Evolutionary conservation across 108 stramenopile species (phyloP).

Genomic region (Cyclostephanos invisitatus): DNA sequence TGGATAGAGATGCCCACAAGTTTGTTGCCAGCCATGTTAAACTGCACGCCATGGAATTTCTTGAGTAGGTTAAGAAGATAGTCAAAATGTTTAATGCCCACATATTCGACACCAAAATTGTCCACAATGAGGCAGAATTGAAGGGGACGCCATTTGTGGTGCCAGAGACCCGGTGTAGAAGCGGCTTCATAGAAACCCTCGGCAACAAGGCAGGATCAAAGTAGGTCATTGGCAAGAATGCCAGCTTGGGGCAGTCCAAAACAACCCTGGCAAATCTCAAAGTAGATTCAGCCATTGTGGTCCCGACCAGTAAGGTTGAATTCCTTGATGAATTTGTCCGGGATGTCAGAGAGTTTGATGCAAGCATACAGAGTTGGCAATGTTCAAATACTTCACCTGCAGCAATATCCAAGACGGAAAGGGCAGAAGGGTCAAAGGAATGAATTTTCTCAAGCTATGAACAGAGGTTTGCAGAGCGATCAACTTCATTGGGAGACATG

Average conservation of each 20-base stretch:
- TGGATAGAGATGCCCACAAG: conserved; percentile 43
- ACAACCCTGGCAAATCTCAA: conserved; percentile 37
- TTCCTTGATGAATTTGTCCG: conserved; percentile 38
- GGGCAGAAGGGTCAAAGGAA: no score
- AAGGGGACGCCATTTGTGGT: no score
- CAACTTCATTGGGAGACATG: no score
- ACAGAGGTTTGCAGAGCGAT: no score
- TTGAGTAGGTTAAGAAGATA: no score
- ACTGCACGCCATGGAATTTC: no score
- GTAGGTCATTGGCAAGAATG: conserved; percentile 37
- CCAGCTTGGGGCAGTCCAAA: conserved; percentile 57
- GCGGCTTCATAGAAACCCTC: conserved; percentile 23
- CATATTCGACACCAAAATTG: conserved; percentile 60
- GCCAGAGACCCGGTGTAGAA: conserved; percentile 34
- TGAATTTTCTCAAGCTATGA: no score
- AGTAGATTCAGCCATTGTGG: conserved; percentile 24
- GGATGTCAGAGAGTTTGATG: conserved; percentile 37
- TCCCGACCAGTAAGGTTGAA: conserved; percentile 20
- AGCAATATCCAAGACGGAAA: no score
- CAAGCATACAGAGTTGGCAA: not conserved
- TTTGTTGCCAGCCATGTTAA: no score
- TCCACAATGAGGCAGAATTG: no score
- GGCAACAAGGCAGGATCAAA: conserved; percentile 11
- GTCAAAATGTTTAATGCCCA: conserved; percentile 17
- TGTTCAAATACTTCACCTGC: conserved; percentile 1